A percentile compares a stretch with the other conserved stretches of the same genome.
Conservation (phyloP, 2,329 filamentous ascomycete species). For the Fusarium caatingaense region DNA sequence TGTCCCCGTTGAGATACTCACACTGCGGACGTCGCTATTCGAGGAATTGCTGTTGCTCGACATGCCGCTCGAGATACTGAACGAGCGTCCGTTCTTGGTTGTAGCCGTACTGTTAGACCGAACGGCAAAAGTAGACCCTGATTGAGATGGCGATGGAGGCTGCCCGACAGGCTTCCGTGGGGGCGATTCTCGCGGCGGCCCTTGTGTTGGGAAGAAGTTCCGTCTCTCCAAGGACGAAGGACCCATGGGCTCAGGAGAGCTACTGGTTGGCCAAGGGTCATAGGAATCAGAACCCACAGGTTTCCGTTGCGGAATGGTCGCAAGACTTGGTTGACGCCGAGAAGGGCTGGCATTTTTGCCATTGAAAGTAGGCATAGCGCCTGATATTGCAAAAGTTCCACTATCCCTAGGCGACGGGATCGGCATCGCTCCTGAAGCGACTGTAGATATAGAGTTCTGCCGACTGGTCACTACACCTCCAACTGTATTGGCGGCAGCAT, state of each 20-base stretch:
- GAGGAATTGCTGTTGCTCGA: slow-evolving; percentile 46
- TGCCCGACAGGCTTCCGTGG: slow-evolving; percentile 36
- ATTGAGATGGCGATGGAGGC: slow-evolving; percentile 32
- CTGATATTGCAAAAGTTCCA: slow-evolving; percentile 5
- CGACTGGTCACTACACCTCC: slow-evolving; percentile 22
- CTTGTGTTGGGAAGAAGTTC: slow-evolving; percentile 10
- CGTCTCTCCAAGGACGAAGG: slow-evolving; percentile 32
- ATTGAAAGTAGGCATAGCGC: slow-evolving; percentile 1
- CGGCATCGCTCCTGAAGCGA: slow-evolving; percentile 1
- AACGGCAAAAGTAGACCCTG: slow-evolving; percentile 19
- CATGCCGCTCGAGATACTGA: slow-evolving; percentile 39
- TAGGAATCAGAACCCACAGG: slow-evolving; percentile 19
- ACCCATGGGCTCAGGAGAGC: slow-evolving; percentile 30
- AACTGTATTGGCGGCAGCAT: slow-evolving; percentile 29
- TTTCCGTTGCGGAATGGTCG: slow-evolving; percentile 38
- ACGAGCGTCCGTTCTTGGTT: slow-evolving; percentile 30
- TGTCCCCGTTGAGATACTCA: slow-evolving; percentile 42
- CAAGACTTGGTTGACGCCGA: slow-evolving; percentile 30
- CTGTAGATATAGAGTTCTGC: slow-evolving; percentile 31
- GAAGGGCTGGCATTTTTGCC: not conserved
- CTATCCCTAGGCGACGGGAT: not conserved
- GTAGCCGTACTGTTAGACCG: slow-evolving; percentile 16
- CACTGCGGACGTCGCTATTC: slow-evolving; percentile 41
- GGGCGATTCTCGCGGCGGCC: slow-evolving; percentile 17
- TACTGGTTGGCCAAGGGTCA: slow-evolving; percentile 33